Conservation (phyloP, 805 yeast genomes). For the Zygosaccharomyces kombuchaensis region DNA sequence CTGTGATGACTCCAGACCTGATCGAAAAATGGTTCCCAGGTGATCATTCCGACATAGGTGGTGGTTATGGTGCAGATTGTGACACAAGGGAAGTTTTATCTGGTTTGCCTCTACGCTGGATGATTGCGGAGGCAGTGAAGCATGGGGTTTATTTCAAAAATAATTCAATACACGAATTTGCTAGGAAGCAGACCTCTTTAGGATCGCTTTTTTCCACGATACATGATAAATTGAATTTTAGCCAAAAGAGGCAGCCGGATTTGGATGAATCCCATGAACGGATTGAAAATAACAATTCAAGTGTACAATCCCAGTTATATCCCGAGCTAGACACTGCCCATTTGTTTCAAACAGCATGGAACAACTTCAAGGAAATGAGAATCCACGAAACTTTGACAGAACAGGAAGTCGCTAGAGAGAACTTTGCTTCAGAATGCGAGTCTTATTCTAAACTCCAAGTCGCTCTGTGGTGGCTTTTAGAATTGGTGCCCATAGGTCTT, state of each 20-base stretch:
- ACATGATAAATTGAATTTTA: slow-evolving; percentile 47
- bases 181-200: slow-evolving; percentile 37
- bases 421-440: slow-evolving; percentile 7
- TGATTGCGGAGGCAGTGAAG: slow-evolving; percentile 48
- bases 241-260: slow-evolving; percentile 5
- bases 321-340: not conserved
- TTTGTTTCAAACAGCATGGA: slow-evolving; percentile 2
- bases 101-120: slow-evolving; percentile 57
- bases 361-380: slow-evolving; percentile 26
- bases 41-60: slow-evolving; percentile 66
- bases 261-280: not conserved
- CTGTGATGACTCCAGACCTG: slow-evolving; percentile 24
- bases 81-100: slow-evolving; percentile 40
- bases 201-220: slow-evolving; percentile 44
- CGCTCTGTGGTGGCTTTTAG: slow-evolving; percentile 59
- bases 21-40: slow-evolving; percentile 65
- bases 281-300: not conserved
- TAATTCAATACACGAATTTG: slow-evolving; percentile 40
- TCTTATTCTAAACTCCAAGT: slow-evolving; percentile 7
- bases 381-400: slow-evolving; percentile 2
- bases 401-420: slow-evolving; percentile 9
- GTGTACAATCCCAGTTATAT: not conserved
- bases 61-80: slow-evolving; percentile 54
- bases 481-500: slow-evolving; percentile 54
- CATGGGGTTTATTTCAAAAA: slow-evolving; percentile 47